A percentile compares a stretch with the other conserved stretches of the same genome.
phyloP scores from a whole-genome alignment of 164 flowering plant genomes.

The Magnolia sinica region DNA sequence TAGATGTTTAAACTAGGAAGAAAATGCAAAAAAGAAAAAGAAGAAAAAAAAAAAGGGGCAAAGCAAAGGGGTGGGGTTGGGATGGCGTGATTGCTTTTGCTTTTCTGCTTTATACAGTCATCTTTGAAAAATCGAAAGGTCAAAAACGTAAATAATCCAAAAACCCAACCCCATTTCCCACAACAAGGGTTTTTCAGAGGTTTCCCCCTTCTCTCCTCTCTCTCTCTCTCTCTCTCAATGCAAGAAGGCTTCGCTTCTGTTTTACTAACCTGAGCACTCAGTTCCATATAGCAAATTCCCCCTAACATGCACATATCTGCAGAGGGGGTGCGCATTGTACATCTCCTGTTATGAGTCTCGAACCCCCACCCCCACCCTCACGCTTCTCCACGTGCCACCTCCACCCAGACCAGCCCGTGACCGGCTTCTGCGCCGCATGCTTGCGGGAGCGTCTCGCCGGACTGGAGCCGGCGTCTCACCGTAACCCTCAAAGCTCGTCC shows the following conservation, averaged over 20 bases:
- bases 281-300: not conserved
- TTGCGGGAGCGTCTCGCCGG: conserved; percentile 80
- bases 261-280: not conserved
- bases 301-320: conserved; percentile 17
- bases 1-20: not conserved
- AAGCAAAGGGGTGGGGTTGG: not conserved
- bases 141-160: not conserved
- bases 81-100: conserved; percentile 19
- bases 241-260: not conserved
- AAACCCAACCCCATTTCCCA: not conserved
- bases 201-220: not conserved
- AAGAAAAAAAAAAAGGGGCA: not conserved
- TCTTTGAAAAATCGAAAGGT: conserved; percentile 23
- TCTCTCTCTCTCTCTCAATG: conserved; percentile 12
- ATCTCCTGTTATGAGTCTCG: conserved; percentile 22
- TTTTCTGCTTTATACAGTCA: conserved; percentile 22
- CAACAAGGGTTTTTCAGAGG: conserved; percentile 28
- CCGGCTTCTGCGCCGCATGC: conserved; percentile 87
- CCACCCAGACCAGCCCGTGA: conserved; percentile 61
- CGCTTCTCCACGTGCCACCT: conserved; percentile 55
- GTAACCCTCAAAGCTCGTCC: conserved; percentile 5
- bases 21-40: not conserved
- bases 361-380: conserved; percentile 19
- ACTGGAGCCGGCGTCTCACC: conserved; percentile 28
- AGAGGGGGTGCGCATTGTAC: conserved; percentile 13